phyloP scores from a whole-genome alignment of 176 grass and related monocot species.

The Olyra latifolia region DNA sequence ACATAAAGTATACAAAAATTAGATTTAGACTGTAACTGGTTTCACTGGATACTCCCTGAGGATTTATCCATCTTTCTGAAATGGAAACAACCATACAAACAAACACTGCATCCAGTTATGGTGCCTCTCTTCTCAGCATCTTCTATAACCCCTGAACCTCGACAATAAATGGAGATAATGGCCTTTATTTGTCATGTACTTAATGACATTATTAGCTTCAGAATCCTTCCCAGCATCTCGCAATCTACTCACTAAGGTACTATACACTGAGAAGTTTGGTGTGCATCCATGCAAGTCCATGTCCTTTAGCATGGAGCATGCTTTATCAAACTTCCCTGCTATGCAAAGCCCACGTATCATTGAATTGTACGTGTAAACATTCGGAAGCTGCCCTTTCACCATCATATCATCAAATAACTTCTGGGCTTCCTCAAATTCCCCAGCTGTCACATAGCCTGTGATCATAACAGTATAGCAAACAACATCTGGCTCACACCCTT shows the following conservation, averaged over 20 bases:
- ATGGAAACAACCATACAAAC: conserved; percentile 29
- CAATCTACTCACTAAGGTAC: conserved; percentile 66
- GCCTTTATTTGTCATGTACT: conserved; percentile 83
- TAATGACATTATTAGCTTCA: conserved; percentile 82
- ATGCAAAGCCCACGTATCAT: conserved; percentile 76
- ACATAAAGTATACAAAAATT: conserved; percentile 24
- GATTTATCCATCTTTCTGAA: conserved; percentile 25
- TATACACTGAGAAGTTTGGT: conserved; percentile 93
- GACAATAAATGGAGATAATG: conserved; percentile 92
- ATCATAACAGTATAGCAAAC: conserved; percentile 96
- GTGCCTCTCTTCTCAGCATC: conserved; percentile 53
- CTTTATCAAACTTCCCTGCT: conserved; percentile 78
- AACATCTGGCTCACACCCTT: conserved; percentile 77
- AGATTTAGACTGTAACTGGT: conserved; percentile 1
- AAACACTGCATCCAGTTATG: conserved; percentile 22
- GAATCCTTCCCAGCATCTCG: conserved; percentile 68
- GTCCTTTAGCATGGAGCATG: conserved; percentile 76
- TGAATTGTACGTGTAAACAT: conserved; percentile 92
- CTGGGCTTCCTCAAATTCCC: conserved; percentile 69
- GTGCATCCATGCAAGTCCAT: conserved; percentile 78
- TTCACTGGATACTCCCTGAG: conserved; percentile 21
- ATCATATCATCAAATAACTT: conserved; percentile 85
- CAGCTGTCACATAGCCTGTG: conserved; percentile 70
- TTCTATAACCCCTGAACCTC: conserved; percentile 80
- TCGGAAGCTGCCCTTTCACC: conserved; percentile 72